These are phyloP conservation scores for Delphinella strobiligena DNA, from an alignment of 2,329 filamentous ascomycete genomes.

Conservation along the genomic window DNA sequence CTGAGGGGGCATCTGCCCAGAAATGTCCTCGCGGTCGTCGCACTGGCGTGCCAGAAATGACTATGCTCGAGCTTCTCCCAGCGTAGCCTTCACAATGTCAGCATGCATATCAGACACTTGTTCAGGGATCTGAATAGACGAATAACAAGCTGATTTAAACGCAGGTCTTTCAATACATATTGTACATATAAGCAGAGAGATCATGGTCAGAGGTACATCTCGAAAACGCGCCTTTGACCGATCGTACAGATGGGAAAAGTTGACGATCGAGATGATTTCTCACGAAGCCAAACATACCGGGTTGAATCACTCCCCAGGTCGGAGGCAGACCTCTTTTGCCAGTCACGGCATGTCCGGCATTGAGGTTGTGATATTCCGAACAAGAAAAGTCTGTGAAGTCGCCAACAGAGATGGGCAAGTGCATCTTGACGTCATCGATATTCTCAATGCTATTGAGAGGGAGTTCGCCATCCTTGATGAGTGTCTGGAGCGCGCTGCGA, in stretches of 20 bases:
- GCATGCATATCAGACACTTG: too few species aligned
- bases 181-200: too few species aligned
- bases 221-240: too few species aligned
- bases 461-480: slow-evolving; percentile 18
- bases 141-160: too few species aligned
- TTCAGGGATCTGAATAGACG: too few species aligned
- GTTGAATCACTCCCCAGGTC: slow-evolving; percentile 24
- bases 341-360: slow-evolving; percentile 33
- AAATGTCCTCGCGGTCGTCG: slow-evolving; percentile 36
- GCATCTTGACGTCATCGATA: slow-evolving; percentile 32
- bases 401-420: slow-evolving; percentile 43
- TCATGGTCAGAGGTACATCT: too few species aligned
- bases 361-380: slow-evolving; percentile 40
- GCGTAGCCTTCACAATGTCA: slow-evolving; percentile 31
- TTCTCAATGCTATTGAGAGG: slow-evolving; percentile 18
- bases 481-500: slow-evolving; percentile 28
- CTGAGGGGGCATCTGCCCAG: slow-evolving; percentile 13
- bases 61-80: slow-evolving; percentile 42
- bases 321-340: slow-evolving; percentile 29
- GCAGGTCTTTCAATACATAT: too few species aligned
- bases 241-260: too few species aligned
- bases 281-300: slow-evolving; percentile 37
- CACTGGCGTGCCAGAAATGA: slow-evolving; percentile 37
- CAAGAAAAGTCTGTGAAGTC: slow-evolving; percentile 50
- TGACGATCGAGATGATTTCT: too few species aligned